Evolutionary conservation across 345 rosid species (phyloP).

Genomic region (Eucalyptus polyanthemos): DNA sequence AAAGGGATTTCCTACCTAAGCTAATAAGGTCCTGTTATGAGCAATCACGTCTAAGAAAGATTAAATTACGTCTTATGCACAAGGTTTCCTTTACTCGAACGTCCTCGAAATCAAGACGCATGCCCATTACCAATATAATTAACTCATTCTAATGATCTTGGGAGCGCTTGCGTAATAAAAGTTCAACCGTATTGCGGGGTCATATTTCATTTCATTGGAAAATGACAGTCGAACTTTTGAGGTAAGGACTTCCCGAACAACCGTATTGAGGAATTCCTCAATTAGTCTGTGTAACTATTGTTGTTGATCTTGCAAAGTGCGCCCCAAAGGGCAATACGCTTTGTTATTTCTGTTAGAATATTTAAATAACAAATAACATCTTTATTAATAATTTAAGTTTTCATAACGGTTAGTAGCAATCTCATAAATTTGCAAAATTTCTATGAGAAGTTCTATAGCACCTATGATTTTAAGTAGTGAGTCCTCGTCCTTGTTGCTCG

Average conservation of each 20-base stretch:
- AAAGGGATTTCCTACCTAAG: not conserved
- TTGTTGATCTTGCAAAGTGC: not conserved
- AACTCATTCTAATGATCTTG: not conserved
- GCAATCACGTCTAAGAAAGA: not conserved
- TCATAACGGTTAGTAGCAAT: rapidly evolving
- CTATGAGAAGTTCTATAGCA: not conserved
- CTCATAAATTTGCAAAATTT: no score
- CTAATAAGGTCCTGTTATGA: not conserved
- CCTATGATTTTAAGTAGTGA: not conserved
- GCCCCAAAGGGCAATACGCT: not conserved
- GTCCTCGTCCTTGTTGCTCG: rapidly evolving
- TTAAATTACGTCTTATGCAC: not conserved
- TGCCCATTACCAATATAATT: not conserved
- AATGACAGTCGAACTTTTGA: not conserved
- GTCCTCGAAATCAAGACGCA: not conserved
- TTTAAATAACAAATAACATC: rapidly evolving
- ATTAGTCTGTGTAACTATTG: not conserved
- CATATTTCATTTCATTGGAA: not conserved
- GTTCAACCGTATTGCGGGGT: not conserved
- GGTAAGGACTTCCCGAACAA: rapidly evolving
- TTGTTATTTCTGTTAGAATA: no score
- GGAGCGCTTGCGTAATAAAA: not conserved
- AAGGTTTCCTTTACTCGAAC: not conserved
- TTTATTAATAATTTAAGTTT: no score
- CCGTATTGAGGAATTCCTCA: not conserved